A percentile compares a stretch with the other conserved stretches of the same genome.
Evolutionary conservation across 768 basidiomycete species (phyloP).

Genomic region (Lactarius psammicola): DNA sequence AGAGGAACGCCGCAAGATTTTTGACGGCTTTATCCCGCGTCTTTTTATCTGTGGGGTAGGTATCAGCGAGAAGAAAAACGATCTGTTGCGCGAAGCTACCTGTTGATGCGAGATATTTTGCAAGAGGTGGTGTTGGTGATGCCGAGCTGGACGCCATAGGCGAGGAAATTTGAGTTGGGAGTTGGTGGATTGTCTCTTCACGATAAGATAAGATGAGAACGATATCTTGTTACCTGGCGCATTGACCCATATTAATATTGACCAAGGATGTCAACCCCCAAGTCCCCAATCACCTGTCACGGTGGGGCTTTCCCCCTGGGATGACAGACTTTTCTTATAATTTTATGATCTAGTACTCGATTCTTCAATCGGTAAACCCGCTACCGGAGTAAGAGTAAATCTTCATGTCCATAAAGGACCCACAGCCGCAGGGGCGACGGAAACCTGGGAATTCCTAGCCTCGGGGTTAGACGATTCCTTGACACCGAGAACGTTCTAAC

Average conservation of each 20-base stretch:
- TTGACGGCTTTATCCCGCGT: slow-evolving; percentile 89
- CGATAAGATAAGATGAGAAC: slow-evolving; percentile 21
- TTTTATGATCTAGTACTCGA: slow-evolving; percentile 67
- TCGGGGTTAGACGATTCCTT: slow-evolving; percentile 48
- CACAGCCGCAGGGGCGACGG: slow-evolving; percentile 35
- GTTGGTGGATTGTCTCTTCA: neutral
- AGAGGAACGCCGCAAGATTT: slow-evolving; percentile 75
- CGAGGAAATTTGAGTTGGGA: slow-evolving; percentile 27
- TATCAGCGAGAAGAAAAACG: neutral
- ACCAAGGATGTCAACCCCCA: slow-evolving; percentile 36
- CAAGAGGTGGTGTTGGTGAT: slow-evolving; percentile 59
- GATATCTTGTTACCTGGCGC: too few species aligned
- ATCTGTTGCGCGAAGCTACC: slow-evolving; percentile 41
- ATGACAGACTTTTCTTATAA: neutral
- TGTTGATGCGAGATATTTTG: slow-evolving; percentile 89
- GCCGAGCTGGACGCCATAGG: slow-evolving; percentile 38
- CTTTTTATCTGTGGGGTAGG: slow-evolving; percentile 66
- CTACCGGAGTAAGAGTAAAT: slow-evolving; percentile 59
- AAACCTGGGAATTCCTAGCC: slow-evolving; percentile 54
- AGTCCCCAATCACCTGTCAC: slow-evolving; percentile 89
- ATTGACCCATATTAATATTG: too few species aligned
- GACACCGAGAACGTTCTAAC: slow-evolving; percentile 17
- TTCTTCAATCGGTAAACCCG: slow-evolving; percentile 79
- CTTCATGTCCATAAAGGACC: slow-evolving; percentile 51
- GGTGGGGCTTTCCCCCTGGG: slow-evolving; percentile 44